Evolutionary conservation across 352 stramenopile genomes (phyloP).

Genomic region (Phytophthora sojae): DNA sequence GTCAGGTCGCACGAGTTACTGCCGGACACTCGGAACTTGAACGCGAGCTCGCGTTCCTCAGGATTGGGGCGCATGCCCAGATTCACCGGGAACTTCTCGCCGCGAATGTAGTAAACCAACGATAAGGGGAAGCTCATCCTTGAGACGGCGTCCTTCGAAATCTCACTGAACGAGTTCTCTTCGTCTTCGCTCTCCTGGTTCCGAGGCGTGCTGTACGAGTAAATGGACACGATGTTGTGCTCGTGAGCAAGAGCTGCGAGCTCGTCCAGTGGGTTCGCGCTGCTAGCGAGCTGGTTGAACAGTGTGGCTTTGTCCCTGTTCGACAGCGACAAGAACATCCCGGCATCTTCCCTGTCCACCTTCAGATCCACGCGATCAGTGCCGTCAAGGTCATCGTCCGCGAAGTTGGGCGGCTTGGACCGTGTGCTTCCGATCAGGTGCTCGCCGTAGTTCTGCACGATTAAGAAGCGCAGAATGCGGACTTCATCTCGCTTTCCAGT

Average conservation of each 20-base stretch:
- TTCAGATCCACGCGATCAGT: conserved; percentile 67
- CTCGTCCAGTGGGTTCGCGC: conserved; percentile 45
- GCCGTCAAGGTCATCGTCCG: conserved; percentile 55
- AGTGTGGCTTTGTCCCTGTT: conserved; percentile 57
- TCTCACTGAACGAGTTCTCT: conserved; percentile 24
- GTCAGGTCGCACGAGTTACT: conserved; percentile 52
- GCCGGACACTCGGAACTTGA: conserved; percentile 59
- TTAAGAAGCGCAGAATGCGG: conserved; percentile 69
- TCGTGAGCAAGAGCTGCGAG: conserved; percentile 68
- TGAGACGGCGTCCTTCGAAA: conserved; percentile 35
- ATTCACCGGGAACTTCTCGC: conserved; percentile 79
- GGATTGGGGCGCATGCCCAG: conserved; percentile 46
- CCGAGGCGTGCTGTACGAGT: conserved; percentile 43
- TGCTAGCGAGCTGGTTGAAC: conserved; percentile 58
- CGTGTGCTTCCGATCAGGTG: conserved; percentile 64
- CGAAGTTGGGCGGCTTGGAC: conserved; percentile 37
- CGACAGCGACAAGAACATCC: conserved; percentile 47
- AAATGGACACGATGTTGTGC: conserved; percentile 66
- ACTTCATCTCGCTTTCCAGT: conserved; percentile 38
- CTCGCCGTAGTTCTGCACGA: conserved; percentile 83
- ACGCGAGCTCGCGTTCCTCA: conserved; percentile 42
- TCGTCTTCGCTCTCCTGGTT: conserved; percentile 20
- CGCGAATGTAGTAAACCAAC: conserved; percentile 80
- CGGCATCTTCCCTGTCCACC: conserved; percentile 51
- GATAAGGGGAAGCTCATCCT: conserved; percentile 78